These are phyloP conservation scores for Cinchona pubescens DNA, from an alignment of 257 asterid genomes.

Conservation along the genomic window DNA sequence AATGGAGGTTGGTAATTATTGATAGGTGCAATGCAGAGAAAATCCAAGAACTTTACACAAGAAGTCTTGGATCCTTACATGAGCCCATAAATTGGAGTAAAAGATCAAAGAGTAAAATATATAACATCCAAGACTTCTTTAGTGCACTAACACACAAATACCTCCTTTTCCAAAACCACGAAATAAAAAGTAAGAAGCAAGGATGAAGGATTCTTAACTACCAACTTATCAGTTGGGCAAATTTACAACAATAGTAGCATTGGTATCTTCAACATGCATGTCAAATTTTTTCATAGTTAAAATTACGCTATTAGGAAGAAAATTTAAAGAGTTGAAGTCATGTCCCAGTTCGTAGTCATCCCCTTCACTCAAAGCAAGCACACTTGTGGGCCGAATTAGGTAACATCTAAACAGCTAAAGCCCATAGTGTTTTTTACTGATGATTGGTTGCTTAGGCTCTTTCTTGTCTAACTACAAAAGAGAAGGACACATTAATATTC, in stretches of 20 bases:
- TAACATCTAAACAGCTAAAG: neutral
- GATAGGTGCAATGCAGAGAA: neutral
- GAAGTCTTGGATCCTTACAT: too few relatives aligned
- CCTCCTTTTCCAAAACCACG: neutral
- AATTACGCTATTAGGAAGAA: neutral
- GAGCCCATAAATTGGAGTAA: neutral
- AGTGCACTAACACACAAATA: neutral
- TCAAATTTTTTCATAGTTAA: neutral
- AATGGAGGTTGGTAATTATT: constrained; percentile 19
- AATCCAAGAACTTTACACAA: neutral
- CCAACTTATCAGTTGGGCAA: neutral
- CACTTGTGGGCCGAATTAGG: neutral
- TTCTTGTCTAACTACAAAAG: neutral
- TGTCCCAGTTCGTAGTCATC: neutral
- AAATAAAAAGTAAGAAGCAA: neutral
- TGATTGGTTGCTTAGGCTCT: neutral
- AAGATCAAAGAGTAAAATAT: neutral
- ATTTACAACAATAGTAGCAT: neutral
- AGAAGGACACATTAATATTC: neutral
- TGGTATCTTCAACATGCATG: neutral
- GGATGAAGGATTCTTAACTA: neutral
- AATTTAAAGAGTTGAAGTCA: neutral
- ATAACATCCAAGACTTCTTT: neutral
- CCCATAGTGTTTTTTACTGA: neutral
- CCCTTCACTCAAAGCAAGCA: neutral